Evolutionary conservation across 2,329 filamentous ascomycete species (phyloP), one percentile per base, ranked within the genome.

Genomic region (Fusarium concolor): DNA sequence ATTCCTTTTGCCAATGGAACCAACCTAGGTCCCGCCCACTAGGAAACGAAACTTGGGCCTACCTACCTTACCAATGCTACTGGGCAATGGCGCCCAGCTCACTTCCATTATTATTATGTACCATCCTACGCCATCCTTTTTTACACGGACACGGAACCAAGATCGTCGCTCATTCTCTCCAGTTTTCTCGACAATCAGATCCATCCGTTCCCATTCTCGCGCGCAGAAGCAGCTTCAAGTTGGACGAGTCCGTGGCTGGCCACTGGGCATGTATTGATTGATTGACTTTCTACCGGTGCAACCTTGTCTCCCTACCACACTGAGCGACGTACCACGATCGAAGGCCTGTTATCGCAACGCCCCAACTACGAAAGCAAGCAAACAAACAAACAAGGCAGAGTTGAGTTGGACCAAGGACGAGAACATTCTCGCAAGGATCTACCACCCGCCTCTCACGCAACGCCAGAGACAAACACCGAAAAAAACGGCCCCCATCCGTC

Each of bases 31-130:
- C 45, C 58, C 45, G 53, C 45, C 54, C 50, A 60, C 56, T 42
- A 61, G 60, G 63, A 73, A 72, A 72, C 68, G 66, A 71, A 72
- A 71, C 71, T 71, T 73, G 61, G 71, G 42, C 68, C 68, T 29
- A 24, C 22, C 22, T 4, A 24, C 6, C n/a, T n/a, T n/a, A 10
- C 29, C 29, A 12, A 31, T 11, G 11, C 29, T 31, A 31, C 29
- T 14, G 11, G 29, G 26, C 9, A 26, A 26, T 26, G 63, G 65
- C 26, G 42, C 63, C 52, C 29, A 26, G 51, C 47, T 37, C 42
- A 60, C 56, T 45, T 58, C 22, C 56, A 57, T 64, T 56, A 22
- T 41, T 58, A 57, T 50, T 46, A 62, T 47, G 29, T 17, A 35
- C 17, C 8, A 35, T 47, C 22, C 39, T 45, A 45, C 24, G 47